These are phyloP conservation scores for Syncephalastrum monosporum DNA, from an alignment of 371 early-diverging fungal genomes.

Conservation along the genomic window DNA sequence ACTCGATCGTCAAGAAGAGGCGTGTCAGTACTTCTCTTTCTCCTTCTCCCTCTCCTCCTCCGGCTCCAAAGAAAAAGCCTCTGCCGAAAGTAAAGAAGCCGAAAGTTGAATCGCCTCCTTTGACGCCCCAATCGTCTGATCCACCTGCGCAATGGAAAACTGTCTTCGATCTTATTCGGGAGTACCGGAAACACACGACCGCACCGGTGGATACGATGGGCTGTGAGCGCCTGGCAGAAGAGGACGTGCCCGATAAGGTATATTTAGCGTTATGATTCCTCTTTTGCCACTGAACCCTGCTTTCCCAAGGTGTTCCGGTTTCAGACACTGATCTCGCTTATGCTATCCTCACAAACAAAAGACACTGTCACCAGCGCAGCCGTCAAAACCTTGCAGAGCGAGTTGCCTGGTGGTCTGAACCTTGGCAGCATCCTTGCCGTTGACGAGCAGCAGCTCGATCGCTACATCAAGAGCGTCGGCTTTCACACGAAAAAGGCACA, in stretches of 20 bases:
- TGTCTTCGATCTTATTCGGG: constrained; percentile 62
- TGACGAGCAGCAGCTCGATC: constrained; percentile 62
- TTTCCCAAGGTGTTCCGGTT: constrained; percentile 67
- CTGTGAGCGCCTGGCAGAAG: constrained; percentile 77
- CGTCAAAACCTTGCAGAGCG: constrained; percentile 63
- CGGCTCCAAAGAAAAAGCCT: too few species aligned
- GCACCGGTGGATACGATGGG: constrained; percentile 98
- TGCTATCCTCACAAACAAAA: constrained; percentile 96
- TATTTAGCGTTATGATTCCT: not conserved
- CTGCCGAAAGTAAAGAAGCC: too few species aligned
- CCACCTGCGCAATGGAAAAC: constrained; percentile 68
- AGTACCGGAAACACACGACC: constrained; percentile 53
- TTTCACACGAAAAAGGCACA: constrained; percentile 88
- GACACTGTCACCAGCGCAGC: constrained; percentile 89
- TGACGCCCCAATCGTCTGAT: too few species aligned
- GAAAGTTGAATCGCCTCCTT: too few species aligned
- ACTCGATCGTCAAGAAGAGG: too few species aligned
- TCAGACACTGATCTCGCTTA: constrained; percentile 88
- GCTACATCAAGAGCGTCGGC: constrained; percentile 83
- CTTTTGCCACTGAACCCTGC: not conserved
- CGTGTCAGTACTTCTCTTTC: too few species aligned
- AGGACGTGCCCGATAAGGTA: constrained; percentile 21
- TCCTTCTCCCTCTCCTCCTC: too few species aligned
- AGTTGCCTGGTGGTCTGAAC: constrained; percentile 65
- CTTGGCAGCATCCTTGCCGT: constrained; percentile 56